Evolutionary conservation across 306 rosid species (phyloP).

Genomic region (Trifolium repens): DNA sequence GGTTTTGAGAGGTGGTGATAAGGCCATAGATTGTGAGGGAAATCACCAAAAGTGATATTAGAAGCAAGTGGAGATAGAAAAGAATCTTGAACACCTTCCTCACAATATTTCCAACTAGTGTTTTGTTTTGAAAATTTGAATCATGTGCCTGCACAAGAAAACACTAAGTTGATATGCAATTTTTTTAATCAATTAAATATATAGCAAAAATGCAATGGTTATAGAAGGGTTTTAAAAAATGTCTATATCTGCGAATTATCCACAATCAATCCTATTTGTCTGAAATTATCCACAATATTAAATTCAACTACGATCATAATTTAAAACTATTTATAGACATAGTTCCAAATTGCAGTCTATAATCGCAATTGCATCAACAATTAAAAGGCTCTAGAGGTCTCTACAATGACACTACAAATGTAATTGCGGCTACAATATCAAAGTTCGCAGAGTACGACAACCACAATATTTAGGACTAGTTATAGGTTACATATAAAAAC

Average conservation of each 20-base stretch:
- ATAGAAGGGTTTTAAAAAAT: background rate
- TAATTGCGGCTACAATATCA: background rate
- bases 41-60: constrained; percentile 44
- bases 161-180: background rate
- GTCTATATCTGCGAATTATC: no score
- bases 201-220: background rate
- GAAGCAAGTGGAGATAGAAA: constrained; percentile 53
- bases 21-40: constrained; percentile 49
- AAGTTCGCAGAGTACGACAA: background rate
- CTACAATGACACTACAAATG: background rate
- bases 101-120: constrained; percentile 29
- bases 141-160: constrained; percentile 47
- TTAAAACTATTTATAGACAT: background rate
- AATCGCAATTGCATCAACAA: background rate
- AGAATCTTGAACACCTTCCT: constrained; percentile 40
- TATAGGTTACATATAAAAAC: background rate
- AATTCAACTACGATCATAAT: background rate
- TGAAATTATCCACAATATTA: background rate
- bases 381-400: background rate
- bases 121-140: constrained; percentile 36
- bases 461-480: background rate
- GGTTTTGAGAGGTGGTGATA: constrained; percentile 32
- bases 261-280: background rate
- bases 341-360: background rate
- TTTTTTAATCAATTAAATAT: background rate